A percentile compares a stretch with the other conserved stretches of the same genome.
These are phyloP conservation scores for Polychytrium aggregatum DNA, from an alignment of 192 early-diverging fungal species.

Conservation along the genomic window DNA sequence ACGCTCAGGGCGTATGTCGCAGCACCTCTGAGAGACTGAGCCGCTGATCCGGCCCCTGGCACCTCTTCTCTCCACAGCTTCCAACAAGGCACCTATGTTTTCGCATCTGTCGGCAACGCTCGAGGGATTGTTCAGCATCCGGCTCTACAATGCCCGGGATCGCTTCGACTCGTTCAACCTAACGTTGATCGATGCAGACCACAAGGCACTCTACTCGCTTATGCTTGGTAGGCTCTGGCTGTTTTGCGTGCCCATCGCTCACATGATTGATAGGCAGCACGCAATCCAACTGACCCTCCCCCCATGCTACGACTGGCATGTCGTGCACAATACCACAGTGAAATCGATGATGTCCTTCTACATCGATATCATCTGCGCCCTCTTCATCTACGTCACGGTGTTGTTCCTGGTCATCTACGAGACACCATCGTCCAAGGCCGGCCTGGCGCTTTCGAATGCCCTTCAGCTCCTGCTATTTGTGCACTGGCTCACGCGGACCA, in stretches of 20 bases:
- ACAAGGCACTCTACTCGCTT: constrained; percentile 56
- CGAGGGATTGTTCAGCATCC: constrained; percentile 58
- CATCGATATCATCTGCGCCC: constrained; percentile 46
- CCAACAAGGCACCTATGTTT: constrained; percentile 60
- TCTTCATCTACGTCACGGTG: constrained; percentile 55
- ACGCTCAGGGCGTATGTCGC: too few species aligned
- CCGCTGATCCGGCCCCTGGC: too few species aligned
- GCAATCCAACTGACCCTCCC: too few species aligned
- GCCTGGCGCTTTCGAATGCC: constrained; percentile 54
- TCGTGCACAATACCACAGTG: too few species aligned
- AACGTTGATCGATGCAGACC: constrained; percentile 52
- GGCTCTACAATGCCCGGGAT: constrained; percentile 50
- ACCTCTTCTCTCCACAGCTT: constrained; percentile 22
- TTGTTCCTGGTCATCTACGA: constrained; percentile 25
- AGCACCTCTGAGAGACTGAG: too few species aligned
- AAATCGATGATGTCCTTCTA: constrained; percentile 48
- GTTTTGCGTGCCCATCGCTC: too few species aligned
- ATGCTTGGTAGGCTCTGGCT: constrained; percentile 55
- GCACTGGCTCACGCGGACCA: constrained; percentile 49
- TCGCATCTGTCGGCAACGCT: constrained; percentile 58
- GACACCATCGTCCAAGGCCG: constrained; percentile 26
- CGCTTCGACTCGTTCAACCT: constrained; percentile 52
- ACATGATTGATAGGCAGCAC: too few species aligned
- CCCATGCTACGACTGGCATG: too few species aligned
- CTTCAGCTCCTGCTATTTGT: constrained; percentile 56